Conservation (phyloP, 2,329 filamentous ascomycete genomes). For the Claviceps quebecensis region DNA sequence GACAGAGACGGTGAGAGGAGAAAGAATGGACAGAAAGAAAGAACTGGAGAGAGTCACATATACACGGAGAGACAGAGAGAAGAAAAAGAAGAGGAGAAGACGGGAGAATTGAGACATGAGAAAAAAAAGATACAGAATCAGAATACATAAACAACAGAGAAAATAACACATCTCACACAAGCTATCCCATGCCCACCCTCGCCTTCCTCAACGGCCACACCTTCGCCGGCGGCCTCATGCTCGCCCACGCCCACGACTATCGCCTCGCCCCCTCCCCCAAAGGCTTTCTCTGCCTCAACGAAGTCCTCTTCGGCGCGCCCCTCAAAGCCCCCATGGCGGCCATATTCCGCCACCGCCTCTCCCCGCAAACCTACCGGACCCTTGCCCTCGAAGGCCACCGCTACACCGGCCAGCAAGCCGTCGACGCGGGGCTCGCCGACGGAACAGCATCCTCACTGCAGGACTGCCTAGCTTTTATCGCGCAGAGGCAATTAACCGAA, state of each 20-base stretch:
- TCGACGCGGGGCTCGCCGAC: slow-evolving; percentile 56
- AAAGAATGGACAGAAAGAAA: not conserved
- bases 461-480: slow-evolving; percentile 46
- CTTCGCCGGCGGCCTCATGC: slow-evolving; percentile 61
- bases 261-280: slow-evolving; percentile 56
- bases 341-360: slow-evolving; percentile 59
- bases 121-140: not conserved
- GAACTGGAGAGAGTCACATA: not conserved
- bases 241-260: slow-evolving; percentile 74
- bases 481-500: slow-evolving; percentile 40
- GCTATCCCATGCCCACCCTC: slow-evolving; percentile 68
- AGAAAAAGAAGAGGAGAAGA: not conserved
- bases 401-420: slow-evolving; percentile 47
- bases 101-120: not conserved
- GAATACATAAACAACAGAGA: not conserved
- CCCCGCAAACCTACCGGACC: slow-evolving; percentile 40
- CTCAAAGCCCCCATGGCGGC: slow-evolving; percentile 59
- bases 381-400: slow-evolving; percentile 62
- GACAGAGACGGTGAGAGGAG: not conserved
- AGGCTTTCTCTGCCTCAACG: slow-evolving; percentile 70
- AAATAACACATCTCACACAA: slow-evolving; percentile 54
- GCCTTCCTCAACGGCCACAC: slow-evolving; percentile 69
- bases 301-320: slow-evolving; percentile 67
- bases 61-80: not conserved
- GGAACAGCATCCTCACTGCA: slow-evolving; percentile 40